These are phyloP conservation scores for Aspergillus sp. DNA, from an alignment of 2,329 filamentous ascomycete species.

Conservation along the genomic window DNA sequence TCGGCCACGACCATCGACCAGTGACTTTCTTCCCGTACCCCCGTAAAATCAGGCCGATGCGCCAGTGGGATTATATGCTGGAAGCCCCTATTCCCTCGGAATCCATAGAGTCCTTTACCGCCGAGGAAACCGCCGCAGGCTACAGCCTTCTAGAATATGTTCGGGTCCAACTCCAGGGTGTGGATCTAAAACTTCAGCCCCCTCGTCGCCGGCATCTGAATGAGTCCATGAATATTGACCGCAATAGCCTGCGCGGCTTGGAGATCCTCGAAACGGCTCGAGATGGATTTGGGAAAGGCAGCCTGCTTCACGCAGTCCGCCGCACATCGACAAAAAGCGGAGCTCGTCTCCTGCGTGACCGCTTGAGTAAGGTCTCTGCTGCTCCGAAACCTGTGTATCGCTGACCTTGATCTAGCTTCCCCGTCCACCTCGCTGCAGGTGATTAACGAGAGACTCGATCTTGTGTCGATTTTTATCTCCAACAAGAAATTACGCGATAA, in stretches of 20 bases:
- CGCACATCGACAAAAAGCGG: slow-evolving; percentile 90
- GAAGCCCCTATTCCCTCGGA: slow-evolving; percentile 65
- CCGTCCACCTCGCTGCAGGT: slow-evolving; percentile 82
- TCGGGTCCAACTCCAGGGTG: slow-evolving; percentile 70
- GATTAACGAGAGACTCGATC: slow-evolving; percentile 76
- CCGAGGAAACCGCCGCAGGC: slow-evolving; percentile 71
- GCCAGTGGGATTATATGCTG: slow-evolving; percentile 72
- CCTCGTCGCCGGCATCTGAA: slow-evolving; percentile 71
- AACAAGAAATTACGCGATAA: slow-evolving; percentile 67
- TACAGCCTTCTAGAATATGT: slow-evolving; percentile 83
- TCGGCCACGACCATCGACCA: slow-evolving; percentile 72
- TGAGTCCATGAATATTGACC: slow-evolving; percentile 86
- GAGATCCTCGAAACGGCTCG: slow-evolving; percentile 85
- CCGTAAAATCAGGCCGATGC: slow-evolving; percentile 47
- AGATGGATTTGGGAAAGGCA: slow-evolving; percentile 76
- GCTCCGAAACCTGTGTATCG: slow-evolving; percentile 2
- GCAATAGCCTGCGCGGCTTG: slow-evolving; percentile 81
- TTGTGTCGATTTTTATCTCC: slow-evolving; percentile 72
- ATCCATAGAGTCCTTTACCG: slow-evolving; percentile 57
- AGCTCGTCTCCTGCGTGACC: slow-evolving; percentile 75
- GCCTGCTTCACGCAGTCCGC: slow-evolving; percentile 83
- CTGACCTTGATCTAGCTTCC: slow-evolving; percentile 50
- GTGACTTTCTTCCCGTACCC: slow-evolving; percentile 66
- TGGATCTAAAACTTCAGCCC: slow-evolving; percentile 77
- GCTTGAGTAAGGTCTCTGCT: slow-evolving; percentile 60